These are phyloP conservation scores for Verticillium alfalfae DNA, from an alignment of 2,329 filamentous ascomycete genomes.

Conservation along the genomic window DNA sequence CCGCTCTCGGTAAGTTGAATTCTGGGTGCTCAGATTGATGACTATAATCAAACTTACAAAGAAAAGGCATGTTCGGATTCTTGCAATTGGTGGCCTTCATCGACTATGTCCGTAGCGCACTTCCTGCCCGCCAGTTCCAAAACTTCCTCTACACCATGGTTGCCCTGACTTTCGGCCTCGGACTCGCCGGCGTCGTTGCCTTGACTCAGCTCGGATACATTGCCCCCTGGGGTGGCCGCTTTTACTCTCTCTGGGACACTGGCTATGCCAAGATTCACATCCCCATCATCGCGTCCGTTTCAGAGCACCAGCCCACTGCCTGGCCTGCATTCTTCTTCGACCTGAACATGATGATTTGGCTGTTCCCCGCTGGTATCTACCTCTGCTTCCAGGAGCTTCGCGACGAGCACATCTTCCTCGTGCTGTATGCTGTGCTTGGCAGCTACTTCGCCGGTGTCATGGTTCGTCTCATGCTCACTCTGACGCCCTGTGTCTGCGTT, in stretches of 20 bases:
- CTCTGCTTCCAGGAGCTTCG: constrained; percentile 91
- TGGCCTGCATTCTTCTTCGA: constrained; percentile 99
- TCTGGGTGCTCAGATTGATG: not conserved
- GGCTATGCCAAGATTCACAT: constrained; percentile 99
- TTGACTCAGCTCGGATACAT: constrained; percentile 87
- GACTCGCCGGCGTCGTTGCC: constrained; percentile 71
- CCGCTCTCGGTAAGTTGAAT: constrained; percentile 67
- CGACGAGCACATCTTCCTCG: constrained; percentile 96
- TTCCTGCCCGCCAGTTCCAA: constrained; percentile 91
- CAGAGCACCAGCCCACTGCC: constrained; percentile 96
- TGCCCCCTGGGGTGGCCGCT: constrained; percentile 95
- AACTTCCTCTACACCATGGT: constrained; percentile 77
- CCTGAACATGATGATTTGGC: constrained; percentile 95
- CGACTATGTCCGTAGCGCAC: constrained; percentile 80
- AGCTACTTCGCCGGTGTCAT: constrained; percentile 99
- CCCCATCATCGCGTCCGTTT: constrained; percentile 98
- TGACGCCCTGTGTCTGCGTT: constrained; percentile 94
- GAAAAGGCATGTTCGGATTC: constrained; percentile 83
- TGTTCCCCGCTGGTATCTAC: constrained; percentile 97
- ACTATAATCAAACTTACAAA: not conserved
- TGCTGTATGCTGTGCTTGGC: constrained; percentile 93
- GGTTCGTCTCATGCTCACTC: constrained; percentile 96
- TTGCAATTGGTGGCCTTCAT: constrained; percentile 90
- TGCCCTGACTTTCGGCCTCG: constrained; percentile 66
- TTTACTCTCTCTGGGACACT: constrained; percentile 99